Evolutionary conservation across 768 basidiomycete genomes (phyloP), one percentile per base, ranked within the genome.

Genomic region (Mycena latifolia): DNA sequence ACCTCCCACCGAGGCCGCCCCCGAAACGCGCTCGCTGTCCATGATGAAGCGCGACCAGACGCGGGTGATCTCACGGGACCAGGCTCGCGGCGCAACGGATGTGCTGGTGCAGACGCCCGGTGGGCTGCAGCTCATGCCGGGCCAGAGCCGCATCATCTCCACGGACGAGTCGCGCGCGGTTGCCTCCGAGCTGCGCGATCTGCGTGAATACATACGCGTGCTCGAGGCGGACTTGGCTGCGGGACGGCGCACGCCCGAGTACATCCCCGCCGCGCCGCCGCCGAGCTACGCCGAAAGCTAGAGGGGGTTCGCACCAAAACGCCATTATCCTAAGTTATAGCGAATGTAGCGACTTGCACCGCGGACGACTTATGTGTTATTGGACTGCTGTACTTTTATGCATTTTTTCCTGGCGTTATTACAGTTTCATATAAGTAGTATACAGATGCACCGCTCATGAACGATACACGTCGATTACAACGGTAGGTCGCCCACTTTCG

Each of bases 21-120:
- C 33, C 15, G n/a, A 14, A 0, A 33, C 55, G 55, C 57, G 57
- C 20, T 59, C 57, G 15, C 57, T 59, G 12, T 59, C 57, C 24
- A 59, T 47, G 35, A 59, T 59, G 57, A 59, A 59, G 48, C 57
- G 58, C 27, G 58, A 50, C 24, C 58, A 60, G 39, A 60, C 58
- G 14, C 58, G 37, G 18, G 41, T 14, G 18, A 27, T 60, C 20
- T 51, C 58, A 27, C 47, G 48, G 25, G 58, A 60, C 20, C 58
- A 25, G 37, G 22, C 41, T 15, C 50, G 25, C 48, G 33, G n/a
- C 50, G 57, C 59, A 5, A 61, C 48, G 20, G 39, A 61, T 39
- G 59, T 61, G 25, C 50, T 60, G 48, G 22, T 51, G n/a, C 59
- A 61, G 59, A 61, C 59, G 27, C 37, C 51, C 28, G 50, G n/a